Base-by-base conservation (phyloP, 768 basidiomycete genomes). In the Collybia nuda region DNA sequence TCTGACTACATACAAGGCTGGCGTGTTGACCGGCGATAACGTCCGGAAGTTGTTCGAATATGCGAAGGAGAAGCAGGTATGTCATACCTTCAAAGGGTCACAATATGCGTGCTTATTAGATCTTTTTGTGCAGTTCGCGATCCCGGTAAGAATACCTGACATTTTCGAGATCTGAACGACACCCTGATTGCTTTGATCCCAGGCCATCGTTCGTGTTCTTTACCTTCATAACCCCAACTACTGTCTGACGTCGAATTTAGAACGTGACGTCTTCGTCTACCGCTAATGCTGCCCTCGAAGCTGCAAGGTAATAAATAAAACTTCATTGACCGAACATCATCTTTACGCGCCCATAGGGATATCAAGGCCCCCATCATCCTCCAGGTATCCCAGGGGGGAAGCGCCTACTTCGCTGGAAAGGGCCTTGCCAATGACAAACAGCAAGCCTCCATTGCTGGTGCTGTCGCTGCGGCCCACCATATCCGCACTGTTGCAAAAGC, bases 321-420 rank as follows among this genome's bases (percentile, higher is more conserved):
- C 35, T 29, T 36, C 23, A 40, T 37, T 46, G 40, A 26, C 35
- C 24, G 41, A 39, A 26, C 15, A 36, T 49, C 44, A 50, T 52
- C 48, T 51, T 57, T 53, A 65, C 54, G 18, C 18, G 11, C 21
- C 41, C 49, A 40, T 61, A 92, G 92, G 57, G 97, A 98, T 69
- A 83, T 90, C 80, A 98, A 98, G 70, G 80, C 96, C 24, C 96
- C 96, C 52, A 94, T 99, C 74, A 98, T 99, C 72, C 76, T 98
- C 62, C 97, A 98, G 67, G 86, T 95, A 56, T 99, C 97, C 48
- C 95, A 99, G 69, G 97, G 97, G 50, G 97, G 97, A 62, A 81
- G 84, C 54, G 96, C 95, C 46, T 98, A 88, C 80, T 98, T 90
- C 65, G 93, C 93, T 40, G 97, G 97, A 55, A 99, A 99, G 72